A percentile compares a stretch with the other conserved stretches of the same genome.
Conservation (phyloP, 257 asterid species). For the Paraleonurus japonicus region DNA sequence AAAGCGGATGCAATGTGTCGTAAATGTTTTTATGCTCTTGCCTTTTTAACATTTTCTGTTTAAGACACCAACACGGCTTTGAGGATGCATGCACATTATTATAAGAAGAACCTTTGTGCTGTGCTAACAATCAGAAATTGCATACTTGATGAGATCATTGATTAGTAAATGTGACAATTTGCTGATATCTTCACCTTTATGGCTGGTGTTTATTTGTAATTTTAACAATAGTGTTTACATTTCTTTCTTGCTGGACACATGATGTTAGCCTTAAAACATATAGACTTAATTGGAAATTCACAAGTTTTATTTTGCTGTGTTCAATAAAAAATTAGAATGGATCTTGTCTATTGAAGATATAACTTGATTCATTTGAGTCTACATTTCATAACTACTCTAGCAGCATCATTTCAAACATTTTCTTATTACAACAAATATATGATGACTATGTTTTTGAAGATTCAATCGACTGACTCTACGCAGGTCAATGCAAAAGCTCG, state of each 20-base stretch:
- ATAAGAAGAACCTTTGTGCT: not conserved
- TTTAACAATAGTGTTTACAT: too few species aligned
- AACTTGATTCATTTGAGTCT: too few species aligned
- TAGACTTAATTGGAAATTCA: not conserved
- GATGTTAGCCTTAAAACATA: not conserved
- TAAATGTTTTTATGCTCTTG: not conserved
- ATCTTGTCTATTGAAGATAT: too few species aligned
- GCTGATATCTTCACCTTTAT: too few species aligned
- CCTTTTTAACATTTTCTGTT: not conserved
- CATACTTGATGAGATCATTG: not conserved
- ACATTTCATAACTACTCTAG: too few species aligned
- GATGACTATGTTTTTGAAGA: conserved; percentile 10
- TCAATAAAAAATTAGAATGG: too few species aligned
- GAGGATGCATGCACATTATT: not conserved
- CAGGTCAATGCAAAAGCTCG: conserved; percentile 51
- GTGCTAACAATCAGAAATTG: not conserved
- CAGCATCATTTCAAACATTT: conserved; percentile 15
- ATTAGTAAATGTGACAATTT: not conserved
- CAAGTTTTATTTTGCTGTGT: not conserved
- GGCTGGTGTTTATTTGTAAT: too few species aligned
- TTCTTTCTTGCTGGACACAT: too few species aligned
- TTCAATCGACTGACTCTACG: conserved; percentile 23
- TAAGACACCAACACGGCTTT: not conserved
- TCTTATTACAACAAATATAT: not conserved
- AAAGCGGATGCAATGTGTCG: not conserved